Evolutionary conservation across 192 early-diverging fungal species (phyloP).

Genomic region (Backusella parvicylindrica): DNA sequence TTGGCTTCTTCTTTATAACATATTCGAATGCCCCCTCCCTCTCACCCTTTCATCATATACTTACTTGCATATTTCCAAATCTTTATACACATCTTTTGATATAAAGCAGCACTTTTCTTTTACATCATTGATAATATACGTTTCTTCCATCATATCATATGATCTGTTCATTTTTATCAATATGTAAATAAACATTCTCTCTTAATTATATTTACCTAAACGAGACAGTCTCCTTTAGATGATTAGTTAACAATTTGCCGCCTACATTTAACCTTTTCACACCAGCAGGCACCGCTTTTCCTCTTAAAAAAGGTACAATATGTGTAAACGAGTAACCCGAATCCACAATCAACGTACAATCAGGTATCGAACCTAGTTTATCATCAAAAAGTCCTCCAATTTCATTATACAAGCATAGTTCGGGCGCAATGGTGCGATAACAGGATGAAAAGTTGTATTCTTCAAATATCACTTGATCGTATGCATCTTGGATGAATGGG

Average conservation of each 20-base stretch:
- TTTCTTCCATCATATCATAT: conserved; percentile 95
- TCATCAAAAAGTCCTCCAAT: conserved; percentile 39
- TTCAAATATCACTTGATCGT: conserved; percentile 86
- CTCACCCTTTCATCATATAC: not conserved
- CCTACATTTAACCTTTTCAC: conserved; percentile 78
- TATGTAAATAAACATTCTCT: not conserved
- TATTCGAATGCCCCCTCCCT: not conserved
- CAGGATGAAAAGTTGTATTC: conserved; percentile 68
- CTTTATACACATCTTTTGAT: conserved; percentile 59
- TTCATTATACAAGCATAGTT: conserved; percentile 54
- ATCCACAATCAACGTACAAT: conserved; percentile 73
- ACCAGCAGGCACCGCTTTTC: conserved; percentile 49
- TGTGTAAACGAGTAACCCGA: conserved; percentile 81
- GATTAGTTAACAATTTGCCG: conserved; percentile 84
- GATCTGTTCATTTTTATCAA: conserved; percentile 36
- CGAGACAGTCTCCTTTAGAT: conserved; percentile 89
- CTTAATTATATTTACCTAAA: conserved; percentile 52
- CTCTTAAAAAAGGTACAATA: conserved; percentile 63
- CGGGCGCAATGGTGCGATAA: conserved; percentile 43
- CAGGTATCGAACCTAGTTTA: conserved; percentile 36
- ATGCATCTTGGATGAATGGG: conserved; percentile 59
- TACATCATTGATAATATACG: conserved; percentile 77
- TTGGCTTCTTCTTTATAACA: not conserved
- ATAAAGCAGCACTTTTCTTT: conserved; percentile 86
- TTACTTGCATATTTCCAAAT: conserved; percentile 64